A percentile compares a stretch with the other conserved stretches of the same genome.
These are phyloP conservation scores for Pseudocercospora fuligena DNA, from an alignment of 2,329 filamentous ascomycete genomes.

Conservation along the genomic window DNA sequence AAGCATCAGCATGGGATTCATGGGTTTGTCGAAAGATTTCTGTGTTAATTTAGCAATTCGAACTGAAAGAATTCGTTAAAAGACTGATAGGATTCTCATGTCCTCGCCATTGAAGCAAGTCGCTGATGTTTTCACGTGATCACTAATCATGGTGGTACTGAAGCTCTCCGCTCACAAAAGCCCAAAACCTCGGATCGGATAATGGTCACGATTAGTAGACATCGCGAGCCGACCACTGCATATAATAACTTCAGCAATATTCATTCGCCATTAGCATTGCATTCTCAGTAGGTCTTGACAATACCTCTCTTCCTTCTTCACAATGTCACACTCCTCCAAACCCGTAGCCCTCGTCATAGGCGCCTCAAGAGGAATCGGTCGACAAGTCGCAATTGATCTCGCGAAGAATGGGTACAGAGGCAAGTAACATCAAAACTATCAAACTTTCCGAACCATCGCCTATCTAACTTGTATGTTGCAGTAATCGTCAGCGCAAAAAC, in stretches of 20 bases:
- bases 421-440: slow-evolving; percentile 43
- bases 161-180: no score
- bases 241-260: no score
- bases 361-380: slow-evolving; percentile 70
- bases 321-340: slow-evolving; percentile 5
- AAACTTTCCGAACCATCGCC: background rate
- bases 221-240: no score
- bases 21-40: slow-evolving; percentile 16
- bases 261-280: no score
- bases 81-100: background rate
- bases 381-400: slow-evolving; percentile 79
- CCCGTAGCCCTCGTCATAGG: slow-evolving; percentile 39
- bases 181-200: no score
- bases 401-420: slow-evolving; percentile 72
- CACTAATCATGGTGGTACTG: background rate
- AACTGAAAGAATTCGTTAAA: slow-evolving; percentile 7
- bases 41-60: slow-evolving; percentile 22
- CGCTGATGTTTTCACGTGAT: background rate
- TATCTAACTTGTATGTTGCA: slow-evolving; percentile 40
- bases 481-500: slow-evolving; percentile 80
- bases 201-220: no score
- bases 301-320: background rate
- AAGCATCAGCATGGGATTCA: slow-evolving; percentile 21
- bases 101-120: background rate
- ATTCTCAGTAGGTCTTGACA: background rate